A percentile compares a stretch with the other conserved stretches of the same genome.
These are phyloP conservation scores for Lepiota brunneoincarnata DNA, from an alignment of 768 basidiomycete species.

Conservation along the genomic window DNA sequence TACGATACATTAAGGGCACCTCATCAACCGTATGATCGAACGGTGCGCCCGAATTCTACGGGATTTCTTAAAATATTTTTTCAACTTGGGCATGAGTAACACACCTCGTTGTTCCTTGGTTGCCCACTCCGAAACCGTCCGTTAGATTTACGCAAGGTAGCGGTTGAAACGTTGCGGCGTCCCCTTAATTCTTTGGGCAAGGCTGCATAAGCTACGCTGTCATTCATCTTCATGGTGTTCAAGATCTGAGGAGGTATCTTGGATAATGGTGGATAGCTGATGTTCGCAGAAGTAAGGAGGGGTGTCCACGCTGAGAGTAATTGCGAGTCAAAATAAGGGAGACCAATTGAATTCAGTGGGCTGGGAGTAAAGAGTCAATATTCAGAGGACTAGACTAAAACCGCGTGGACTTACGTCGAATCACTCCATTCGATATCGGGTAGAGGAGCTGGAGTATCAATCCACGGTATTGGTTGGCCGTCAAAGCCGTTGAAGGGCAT, in stretches of 20 bases:
- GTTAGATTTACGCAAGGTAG: conserved; percentile 49
- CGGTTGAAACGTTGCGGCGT: conserved; percentile 70
- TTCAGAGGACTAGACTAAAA: background rate
- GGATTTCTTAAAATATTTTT: background rate
- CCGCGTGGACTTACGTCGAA: conserved; percentile 56
- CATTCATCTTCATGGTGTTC: conserved; percentile 78
- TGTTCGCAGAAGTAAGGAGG: conserved; percentile 34
- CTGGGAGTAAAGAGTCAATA: conserved; percentile 33
- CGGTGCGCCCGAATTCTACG: conserved; percentile 37
- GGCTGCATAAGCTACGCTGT: conserved; percentile 86
- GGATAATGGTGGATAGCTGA: conserved; percentile 62
- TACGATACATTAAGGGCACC: conserved; percentile 80
- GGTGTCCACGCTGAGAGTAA: conserved; percentile 75
- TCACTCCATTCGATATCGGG: conserved; percentile 81
- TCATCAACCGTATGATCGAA: conserved; percentile 53
- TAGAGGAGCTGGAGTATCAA: conserved; percentile 65
- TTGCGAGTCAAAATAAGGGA: conserved; percentile 76
- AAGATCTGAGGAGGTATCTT: conserved; percentile 82
- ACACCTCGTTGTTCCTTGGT: conserved; percentile 44
- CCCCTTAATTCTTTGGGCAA: conserved; percentile 85
- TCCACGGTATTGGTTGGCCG: conserved; percentile 83
- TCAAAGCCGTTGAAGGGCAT: conserved; percentile 88
- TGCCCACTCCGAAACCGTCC: conserved; percentile 88
- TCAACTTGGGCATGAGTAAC: conserved; percentile 14
- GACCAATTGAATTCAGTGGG: conserved; percentile 84